phyloP scores from a whole-genome alignment of 1,139 yeast species.

The Torulaspora pretoriensis region DNA sequence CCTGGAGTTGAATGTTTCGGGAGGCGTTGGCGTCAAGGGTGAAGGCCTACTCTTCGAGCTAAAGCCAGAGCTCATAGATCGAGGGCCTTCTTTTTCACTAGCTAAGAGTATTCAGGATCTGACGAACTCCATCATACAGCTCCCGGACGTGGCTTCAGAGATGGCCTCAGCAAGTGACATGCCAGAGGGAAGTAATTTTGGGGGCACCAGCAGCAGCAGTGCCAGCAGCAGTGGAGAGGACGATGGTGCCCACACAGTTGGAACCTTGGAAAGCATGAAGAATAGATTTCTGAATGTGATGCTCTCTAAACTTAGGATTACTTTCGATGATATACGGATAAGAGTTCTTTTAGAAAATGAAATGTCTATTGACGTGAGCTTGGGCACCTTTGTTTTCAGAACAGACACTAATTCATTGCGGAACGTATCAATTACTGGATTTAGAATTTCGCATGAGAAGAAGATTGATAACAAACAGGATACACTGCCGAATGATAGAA shows the following conservation, averaged over 20 bases:
- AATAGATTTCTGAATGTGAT: constrained; percentile 35
- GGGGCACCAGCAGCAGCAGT: constrained; percentile 14
- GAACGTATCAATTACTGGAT: constrained; percentile 12
- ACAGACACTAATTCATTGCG: constrained; percentile 21
- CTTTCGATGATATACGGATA: constrained; percentile 22
- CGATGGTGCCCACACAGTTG: constrained; percentile 6
- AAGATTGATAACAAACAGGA: background rate
- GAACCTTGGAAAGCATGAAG: constrained; percentile 28
- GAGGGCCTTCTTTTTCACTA: constrained; percentile 41
- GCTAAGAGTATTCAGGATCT: constrained; percentile 65
- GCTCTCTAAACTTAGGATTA: constrained; percentile 31
- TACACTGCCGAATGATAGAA: constrained; percentile 7
- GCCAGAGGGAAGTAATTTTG: constrained; percentile 14
- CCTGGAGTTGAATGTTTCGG: constrained; percentile 50
- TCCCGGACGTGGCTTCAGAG: constrained; percentile 21
- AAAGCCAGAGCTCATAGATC: constrained; percentile 27
- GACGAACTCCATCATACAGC: constrained; percentile 52
- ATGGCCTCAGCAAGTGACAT: constrained; percentile 19
- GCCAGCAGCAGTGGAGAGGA: constrained; percentile 15
- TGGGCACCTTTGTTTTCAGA: constrained; percentile 18
- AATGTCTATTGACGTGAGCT: constrained; percentile 12
- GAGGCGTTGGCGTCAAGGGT: constrained; percentile 64
- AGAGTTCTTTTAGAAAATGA: constrained; percentile 23
- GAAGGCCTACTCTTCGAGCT: constrained; percentile 55
- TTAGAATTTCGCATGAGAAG: background rate